Evolutionary conservation across 768 basidiomycete species (phyloP).

Genomic region (Boletus sp.): DNA sequence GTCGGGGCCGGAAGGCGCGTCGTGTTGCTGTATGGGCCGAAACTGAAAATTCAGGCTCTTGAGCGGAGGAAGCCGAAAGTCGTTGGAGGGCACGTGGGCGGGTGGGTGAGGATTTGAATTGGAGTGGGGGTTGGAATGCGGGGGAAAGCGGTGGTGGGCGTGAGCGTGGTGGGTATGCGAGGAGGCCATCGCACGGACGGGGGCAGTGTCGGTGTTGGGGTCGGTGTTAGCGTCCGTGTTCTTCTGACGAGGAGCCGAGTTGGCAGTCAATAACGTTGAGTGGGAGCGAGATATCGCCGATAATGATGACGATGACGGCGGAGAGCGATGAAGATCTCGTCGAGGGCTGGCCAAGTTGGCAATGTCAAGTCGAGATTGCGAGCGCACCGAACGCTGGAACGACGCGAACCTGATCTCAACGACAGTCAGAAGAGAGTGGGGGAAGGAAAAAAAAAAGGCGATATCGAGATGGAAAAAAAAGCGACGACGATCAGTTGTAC

Average conservation of each 20-base stretch:
- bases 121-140: slow-evolving; percentile 8
- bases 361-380: neutral
- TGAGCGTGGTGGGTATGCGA: slow-evolving; percentile 38
- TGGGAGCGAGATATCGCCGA: slow-evolving; percentile 18
- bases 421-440: neutral
- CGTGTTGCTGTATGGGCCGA: slow-evolving; percentile 30
- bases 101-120: slow-evolving; percentile 34
- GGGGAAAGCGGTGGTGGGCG: slow-evolving; percentile 18
- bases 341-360: neutral
- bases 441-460: slow-evolving; percentile 7
- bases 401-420: neutral
- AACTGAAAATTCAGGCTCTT: slow-evolving; percentile 68
- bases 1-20: slow-evolving; percentile 7
- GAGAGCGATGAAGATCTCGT: slow-evolving; percentile 21
- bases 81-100: slow-evolving; percentile 38
- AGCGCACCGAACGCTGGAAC: neutral
- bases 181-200: slow-evolving; percentile 42
- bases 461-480: slow-evolving; percentile 19
- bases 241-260: slow-evolving; percentile 5
- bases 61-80: slow-evolving; percentile 64
- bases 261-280: slow-evolving; percentile 13
- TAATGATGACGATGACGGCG: slow-evolving; percentile 16
- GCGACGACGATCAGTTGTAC: slow-evolving; percentile 2
- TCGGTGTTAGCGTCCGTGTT: neutral
- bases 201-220: slow-evolving; percentile 4